These are phyloP conservation scores for Avena eriantha DNA, from an alignment of 176 grass and related monocot genomes.

Conservation along the genomic window DNA sequence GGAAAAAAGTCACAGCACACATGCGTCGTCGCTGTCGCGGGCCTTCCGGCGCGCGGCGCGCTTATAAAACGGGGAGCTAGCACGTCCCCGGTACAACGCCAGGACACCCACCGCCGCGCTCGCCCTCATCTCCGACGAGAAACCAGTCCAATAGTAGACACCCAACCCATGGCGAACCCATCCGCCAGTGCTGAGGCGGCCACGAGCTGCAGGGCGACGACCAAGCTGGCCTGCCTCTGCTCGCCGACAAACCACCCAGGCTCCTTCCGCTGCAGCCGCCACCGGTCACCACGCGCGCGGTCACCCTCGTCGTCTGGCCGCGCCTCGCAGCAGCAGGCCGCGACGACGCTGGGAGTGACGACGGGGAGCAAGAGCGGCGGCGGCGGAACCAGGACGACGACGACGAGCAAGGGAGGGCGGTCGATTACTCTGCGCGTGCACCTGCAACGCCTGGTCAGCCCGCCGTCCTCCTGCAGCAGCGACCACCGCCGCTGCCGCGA, in stretches of 20 bases:
- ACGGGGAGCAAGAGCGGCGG: neutral
- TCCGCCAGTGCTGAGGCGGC: neutral
- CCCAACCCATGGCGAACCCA: constrained; percentile 45
- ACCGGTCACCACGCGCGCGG: constrained; percentile 28
- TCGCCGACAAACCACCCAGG: no score
- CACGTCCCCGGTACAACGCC: no score
- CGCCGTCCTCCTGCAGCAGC: constrained; percentile 37
- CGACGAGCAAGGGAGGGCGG: neutral
- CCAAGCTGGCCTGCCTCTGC: neutral
- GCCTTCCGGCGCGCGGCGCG: no score
- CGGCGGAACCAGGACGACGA: neutral
- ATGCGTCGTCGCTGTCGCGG: no score
- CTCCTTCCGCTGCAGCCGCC: constrained; percentile 71
- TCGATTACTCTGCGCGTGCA: constrained; percentile 54
- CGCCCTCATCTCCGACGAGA: neutral
- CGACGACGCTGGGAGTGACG: neutral
- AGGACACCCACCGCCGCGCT: no score
- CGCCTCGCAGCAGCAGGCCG: neutral
- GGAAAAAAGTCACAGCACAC: no score
- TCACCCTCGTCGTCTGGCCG: neutral
- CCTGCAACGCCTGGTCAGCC: constrained; percentile 52
- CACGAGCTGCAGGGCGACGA: neutral
- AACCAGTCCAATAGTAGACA: no score
- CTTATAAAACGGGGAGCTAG: no score
- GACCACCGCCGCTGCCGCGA: constrained; percentile 35